Percentiles rank a stretch among this genome's conserved stretches.
phyloP scores from a whole-genome alignment of 1,284 basidiomycete species.

The Phlebopus sp. region DNA sequence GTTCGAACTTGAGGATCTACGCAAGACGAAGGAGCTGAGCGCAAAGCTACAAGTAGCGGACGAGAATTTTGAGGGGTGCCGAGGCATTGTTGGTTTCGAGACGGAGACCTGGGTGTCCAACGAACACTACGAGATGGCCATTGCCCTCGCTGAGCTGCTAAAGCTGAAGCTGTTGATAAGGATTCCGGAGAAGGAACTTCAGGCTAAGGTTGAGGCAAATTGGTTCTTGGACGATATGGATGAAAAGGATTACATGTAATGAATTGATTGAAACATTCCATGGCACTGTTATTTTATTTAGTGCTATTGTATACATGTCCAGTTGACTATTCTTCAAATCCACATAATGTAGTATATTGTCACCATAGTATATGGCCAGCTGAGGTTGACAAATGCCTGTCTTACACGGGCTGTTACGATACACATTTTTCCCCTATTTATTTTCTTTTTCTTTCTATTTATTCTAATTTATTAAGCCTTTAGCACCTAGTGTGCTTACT shows the following conservation, averaged over 20 bases:
- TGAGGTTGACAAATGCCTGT: too few species aligned
- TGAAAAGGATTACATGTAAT: conserved; percentile 40
- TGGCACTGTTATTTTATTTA: conserved; percentile 3
- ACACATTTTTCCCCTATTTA: too few species aligned
- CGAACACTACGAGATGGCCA: conserved; percentile 38
- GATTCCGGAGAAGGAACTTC: conserved; percentile 30
- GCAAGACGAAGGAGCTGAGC: conserved; percentile 37
- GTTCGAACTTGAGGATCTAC: conserved; percentile 42
- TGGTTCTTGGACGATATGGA: conserved; percentile 49
- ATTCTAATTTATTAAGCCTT: too few species aligned
- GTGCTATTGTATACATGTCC: too few species aligned
- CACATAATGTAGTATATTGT: too few species aligned
- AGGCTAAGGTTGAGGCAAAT: conserved; percentile 33
- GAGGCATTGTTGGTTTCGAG: conserved; percentile 32
- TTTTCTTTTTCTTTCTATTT: too few species aligned
- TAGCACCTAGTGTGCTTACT: too few species aligned
- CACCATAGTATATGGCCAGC: too few species aligned
- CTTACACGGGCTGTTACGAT: too few species aligned
- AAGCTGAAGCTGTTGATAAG: conserved; percentile 33
- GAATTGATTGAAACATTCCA: conserved; percentile 13
- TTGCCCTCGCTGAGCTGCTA: conserved; percentile 31
- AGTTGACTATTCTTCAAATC: too few species aligned
- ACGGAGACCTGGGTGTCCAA: conserved; percentile 41
- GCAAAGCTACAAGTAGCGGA: conserved; percentile 29
- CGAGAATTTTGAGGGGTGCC: conserved; percentile 28